Evolutionary conservation across 768 basidiomycete genomes (phyloP).

Genomic region (Tulasnella sp.): DNA sequence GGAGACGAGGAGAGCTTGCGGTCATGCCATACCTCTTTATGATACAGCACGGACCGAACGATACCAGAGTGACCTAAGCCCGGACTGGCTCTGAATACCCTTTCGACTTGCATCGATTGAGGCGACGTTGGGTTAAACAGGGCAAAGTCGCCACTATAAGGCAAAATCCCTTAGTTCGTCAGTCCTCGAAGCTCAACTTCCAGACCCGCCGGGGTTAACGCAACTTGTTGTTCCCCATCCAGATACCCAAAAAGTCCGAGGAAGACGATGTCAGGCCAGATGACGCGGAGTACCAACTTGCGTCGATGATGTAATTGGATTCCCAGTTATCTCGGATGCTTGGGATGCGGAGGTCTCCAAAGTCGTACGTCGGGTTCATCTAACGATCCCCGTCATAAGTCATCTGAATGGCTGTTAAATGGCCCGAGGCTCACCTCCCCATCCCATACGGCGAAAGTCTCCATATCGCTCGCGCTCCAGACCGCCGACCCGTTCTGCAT

Average conservation of each 20-base stretch:
- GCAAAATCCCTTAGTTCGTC: not conserved
- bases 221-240: constrained; percentile 27
- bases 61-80: constrained; percentile 28
- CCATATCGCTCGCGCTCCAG: constrained; percentile 94
- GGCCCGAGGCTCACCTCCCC: constrained; percentile 48
- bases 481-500: constrained; percentile 37
- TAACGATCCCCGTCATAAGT: constrained; percentile 7
- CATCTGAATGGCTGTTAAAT: not conserved
- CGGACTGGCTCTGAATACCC: constrained; percentile 24
- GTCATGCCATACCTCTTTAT: constrained; percentile 21
- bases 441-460: constrained; percentile 84
- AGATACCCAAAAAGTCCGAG: constrained; percentile 17
- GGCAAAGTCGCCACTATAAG: constrained; percentile 29
- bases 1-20: not conserved
- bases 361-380: constrained; percentile 30
- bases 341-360: constrained; percentile 30
- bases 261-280: not conserved
- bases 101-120: constrained; percentile 24
- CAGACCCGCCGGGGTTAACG: constrained; percentile 4
- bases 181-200: not conserved
- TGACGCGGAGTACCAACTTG: constrained; percentile 15
- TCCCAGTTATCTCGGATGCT: constrained; percentile 28
- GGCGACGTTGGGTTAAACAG: constrained; percentile 15
- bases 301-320: constrained; percentile 35
- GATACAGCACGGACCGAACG: constrained; percentile 31